Conservation (phyloP, 495 filamentous ascomycete genomes). For the Aspergillus bridgeri region DNA sequence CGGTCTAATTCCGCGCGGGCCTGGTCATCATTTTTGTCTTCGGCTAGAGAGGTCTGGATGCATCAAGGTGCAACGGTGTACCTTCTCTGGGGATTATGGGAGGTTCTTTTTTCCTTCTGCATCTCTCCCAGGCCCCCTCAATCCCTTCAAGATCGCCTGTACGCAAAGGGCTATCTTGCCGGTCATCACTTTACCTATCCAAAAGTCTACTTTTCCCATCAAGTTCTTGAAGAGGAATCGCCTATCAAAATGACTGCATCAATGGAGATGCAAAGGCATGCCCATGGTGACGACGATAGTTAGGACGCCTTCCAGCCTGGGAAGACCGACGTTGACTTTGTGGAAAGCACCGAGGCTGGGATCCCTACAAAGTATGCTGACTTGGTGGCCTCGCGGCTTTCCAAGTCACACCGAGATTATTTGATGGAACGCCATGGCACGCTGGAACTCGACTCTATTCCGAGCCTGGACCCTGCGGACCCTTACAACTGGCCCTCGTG, state of each 20-base stretch:
- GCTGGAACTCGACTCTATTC: constrained; percentile 50
- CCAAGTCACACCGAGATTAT: constrained; percentile 46
- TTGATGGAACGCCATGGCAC: constrained; percentile 53
- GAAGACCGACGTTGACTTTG: constrained; percentile 32
- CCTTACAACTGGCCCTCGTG: constrained; percentile 56
- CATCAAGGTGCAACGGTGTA: constrained; percentile 3
- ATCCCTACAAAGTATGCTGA: constrained; percentile 27
- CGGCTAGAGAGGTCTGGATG: constrained; percentile 4
- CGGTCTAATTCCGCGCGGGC: constrained; percentile 5
- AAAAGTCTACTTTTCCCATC: neutral
- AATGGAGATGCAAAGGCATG: constrained; percentile 20
- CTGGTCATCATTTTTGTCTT: neutral
- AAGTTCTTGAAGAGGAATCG: neutral
- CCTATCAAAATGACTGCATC: constrained; percentile 22
- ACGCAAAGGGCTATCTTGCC: neutral
- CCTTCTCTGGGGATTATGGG: neutral
- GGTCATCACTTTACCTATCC: neutral
- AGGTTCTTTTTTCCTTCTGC: neutral
- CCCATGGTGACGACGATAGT: constrained; percentile 12
- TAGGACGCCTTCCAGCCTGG: constrained; percentile 11
- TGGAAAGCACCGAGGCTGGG: constrained; percentile 31
- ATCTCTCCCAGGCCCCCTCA: neutral
- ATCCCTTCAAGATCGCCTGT: neutral
- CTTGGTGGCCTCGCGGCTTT: constrained; percentile 28
- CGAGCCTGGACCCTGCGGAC: constrained; percentile 46